Evolutionary conservation across 768 basidiomycete species (phyloP).

Genomic region (Dioszegia crocea): DNA sequence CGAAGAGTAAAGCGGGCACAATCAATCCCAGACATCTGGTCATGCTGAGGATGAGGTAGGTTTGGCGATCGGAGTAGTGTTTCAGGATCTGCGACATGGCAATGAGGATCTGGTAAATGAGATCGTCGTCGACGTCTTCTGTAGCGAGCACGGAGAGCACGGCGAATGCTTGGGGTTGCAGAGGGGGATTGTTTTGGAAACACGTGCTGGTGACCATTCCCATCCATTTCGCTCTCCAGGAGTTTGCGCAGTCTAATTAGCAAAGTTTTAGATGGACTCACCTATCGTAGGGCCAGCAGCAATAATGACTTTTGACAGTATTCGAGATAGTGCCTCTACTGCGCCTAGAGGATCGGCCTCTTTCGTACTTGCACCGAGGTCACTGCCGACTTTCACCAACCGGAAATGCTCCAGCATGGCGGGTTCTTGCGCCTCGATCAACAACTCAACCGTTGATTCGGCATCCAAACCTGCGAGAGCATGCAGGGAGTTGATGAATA

Average conservation of each 20-base stretch:
- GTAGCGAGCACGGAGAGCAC: constrained; percentile 76
- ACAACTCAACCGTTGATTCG: constrained; percentile 53
- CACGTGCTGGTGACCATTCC: constrained; percentile 79
- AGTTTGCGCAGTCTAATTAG: constrained; percentile 57
- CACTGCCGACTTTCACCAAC: neutral
- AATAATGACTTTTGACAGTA: constrained; percentile 64
- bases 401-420: constrained; percentile 1
- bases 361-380: constrained; percentile 8
- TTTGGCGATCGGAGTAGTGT: constrained; percentile 64
- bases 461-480: constrained; percentile 59
- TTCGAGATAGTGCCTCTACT: constrained; percentile 62
- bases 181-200: constrained; percentile 79
- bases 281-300: constrained; percentile 66
- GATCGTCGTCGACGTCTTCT: constrained; percentile 84
- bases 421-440: constrained; percentile 58
- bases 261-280: constrained; percentile 47
- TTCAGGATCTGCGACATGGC: constrained; percentile 70
- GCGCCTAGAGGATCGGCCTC: constrained; percentile 56
- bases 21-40: constrained; percentile 76
- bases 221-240: constrained; percentile 94
- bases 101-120: constrained; percentile 86
- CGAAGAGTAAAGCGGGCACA: constrained; percentile 63
- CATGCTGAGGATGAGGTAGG: constrained; percentile 75
- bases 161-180: constrained; percentile 83
- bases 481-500: constrained; percentile 76